Conservation (phyloP, 2,329 filamentous ascomycete species). For the Trichophyton benhamiae region DNA sequence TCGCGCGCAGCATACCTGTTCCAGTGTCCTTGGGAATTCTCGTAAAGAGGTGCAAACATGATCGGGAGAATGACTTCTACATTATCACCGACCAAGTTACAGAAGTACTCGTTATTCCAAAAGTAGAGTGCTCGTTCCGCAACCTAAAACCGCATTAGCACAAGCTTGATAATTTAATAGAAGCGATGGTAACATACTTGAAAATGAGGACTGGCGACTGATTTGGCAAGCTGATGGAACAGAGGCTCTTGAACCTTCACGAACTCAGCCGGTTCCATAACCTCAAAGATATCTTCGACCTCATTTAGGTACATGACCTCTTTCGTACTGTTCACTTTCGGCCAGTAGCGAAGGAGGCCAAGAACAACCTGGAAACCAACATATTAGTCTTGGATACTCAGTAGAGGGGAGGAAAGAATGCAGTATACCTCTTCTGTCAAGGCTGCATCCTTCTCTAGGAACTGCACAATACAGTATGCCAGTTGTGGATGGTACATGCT, state of each 20-base stretch:
- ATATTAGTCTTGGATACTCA: neutral
- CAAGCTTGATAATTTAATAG: neutral
- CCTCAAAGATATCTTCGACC: conserved; percentile 98
- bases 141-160: conserved; percentile 42
- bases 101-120: conserved; percentile 99
- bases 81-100: conserved; percentile 96
- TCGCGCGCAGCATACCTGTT: conserved; percentile 59
- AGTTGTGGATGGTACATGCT: conserved; percentile 99
- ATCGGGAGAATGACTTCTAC: conserved; percentile 97
- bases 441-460: conserved; percentile 92
- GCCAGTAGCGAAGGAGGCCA: conserved; percentile 91
- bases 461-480: conserved; percentile 97
- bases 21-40: conserved; percentile 99
- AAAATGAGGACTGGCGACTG: conserved; percentile 95
- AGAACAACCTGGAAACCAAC: conserved; percentile 61
- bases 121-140: conserved; percentile 96
- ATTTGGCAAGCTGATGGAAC: conserved; percentile 95
- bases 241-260: conserved; percentile 96
- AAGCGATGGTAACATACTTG: conserved; percentile 43
- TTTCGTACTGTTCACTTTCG: conserved; percentile 98
- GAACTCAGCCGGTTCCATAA: conserved; percentile 98
- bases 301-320: conserved; percentile 99
- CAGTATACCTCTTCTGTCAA: conserved; percentile 79
- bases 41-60: conserved; percentile 97
- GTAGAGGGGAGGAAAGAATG: neutral